Evolutionary conservation across 768 basidiomycete genomes (phyloP), one percentile per base, ranked within the genome.

Genomic region (Suillus lakei): DNA sequence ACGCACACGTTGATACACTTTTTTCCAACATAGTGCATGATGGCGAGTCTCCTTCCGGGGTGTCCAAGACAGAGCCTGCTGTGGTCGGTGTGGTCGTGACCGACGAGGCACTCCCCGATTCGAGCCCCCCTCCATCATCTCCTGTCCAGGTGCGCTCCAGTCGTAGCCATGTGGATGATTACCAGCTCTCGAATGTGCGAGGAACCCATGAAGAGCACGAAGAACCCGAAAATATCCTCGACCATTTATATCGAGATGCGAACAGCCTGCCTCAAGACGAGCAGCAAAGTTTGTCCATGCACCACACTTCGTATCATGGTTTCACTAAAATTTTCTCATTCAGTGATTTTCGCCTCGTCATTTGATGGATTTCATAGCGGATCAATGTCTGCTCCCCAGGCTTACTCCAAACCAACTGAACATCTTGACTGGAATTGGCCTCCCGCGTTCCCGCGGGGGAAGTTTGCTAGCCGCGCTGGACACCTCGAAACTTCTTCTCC

Each of bases 391-490:
- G 1, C 16, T 39, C 21, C n/a, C 4, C 60, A n/a, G 5, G 63
- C 66, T 10, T 59, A 69, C 36, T 65, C 44, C 16, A 63, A 61
- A 12, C 6, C 67, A 23, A 62, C 32, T 21, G 67, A 64, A 12
- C 73, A 79, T 58, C 68, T 76, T 4, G 73, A 80, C 50, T 80
- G 79, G 79, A 77, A 75, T 64, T 72, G 70, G 63, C 78, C 79
- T 23, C 76, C 78, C 21, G 78, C 78, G 1, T 78, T 78, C 61
- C 64, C 73, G 23, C 28, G 50, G 6, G 76, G 74, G 5, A 69
- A 69, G 26, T 28, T 71, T 2, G 67, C 76, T 26, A 72, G 68
- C 7, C 58, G 66, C 15, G 50, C 68, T 41, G 68, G 69, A 30
- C 64, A 69, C 26, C 66, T 69, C 36, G 66, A 56, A 23, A 64